Conservation (phyloP, 2,329 filamentous ascomycete genomes). For the Cercospora berteroae region DNA sequence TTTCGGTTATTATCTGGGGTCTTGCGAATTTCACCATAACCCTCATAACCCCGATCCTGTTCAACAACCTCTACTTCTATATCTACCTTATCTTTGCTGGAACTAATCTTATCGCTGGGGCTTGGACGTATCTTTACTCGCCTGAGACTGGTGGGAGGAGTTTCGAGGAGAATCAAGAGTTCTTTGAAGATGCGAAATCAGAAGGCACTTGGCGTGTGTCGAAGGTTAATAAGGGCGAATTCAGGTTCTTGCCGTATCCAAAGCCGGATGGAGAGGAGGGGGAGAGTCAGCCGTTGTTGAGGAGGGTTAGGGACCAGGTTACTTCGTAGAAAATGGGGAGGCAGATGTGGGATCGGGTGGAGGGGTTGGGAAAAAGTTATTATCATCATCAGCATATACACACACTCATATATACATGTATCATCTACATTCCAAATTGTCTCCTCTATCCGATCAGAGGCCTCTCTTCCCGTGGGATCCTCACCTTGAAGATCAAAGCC, state of each 20-base stretch:
- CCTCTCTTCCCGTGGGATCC: slow-evolving; percentile 41
- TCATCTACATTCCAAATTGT: background rate
- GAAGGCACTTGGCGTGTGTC: slow-evolving; percentile 54
- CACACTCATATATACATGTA: background rate
- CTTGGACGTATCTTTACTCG: slow-evolving; percentile 53
- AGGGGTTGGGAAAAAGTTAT: background rate
- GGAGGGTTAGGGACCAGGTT: slow-evolving; percentile 45
- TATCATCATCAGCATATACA: background rate
- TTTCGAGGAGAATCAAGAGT: slow-evolving; percentile 61
- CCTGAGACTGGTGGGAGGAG: slow-evolving; percentile 58
- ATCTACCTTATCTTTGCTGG: slow-evolving; percentile 57
- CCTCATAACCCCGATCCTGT: slow-evolving; percentile 57
- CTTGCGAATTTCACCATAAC: slow-evolving; percentile 59
- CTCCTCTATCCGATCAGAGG: slow-evolving; percentile 23
- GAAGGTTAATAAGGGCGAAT: slow-evolving; percentile 55
- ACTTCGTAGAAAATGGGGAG: background rate
- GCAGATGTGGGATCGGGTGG: background rate
- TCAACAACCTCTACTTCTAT: slow-evolving; percentile 60
- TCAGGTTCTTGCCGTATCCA: slow-evolving; percentile 45
- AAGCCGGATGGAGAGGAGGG: slow-evolving; percentile 42
- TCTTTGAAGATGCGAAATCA: slow-evolving; percentile 55
- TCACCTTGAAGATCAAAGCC: slow-evolving; percentile 61
- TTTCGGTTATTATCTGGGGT: slow-evolving; percentile 57
- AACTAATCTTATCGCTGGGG: slow-evolving; percentile 55
- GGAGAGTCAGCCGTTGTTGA: slow-evolving; percentile 48